Conservation (phyloP, 2,329 filamentous ascomycete genomes). For the Alternaria postmessia region DNA sequence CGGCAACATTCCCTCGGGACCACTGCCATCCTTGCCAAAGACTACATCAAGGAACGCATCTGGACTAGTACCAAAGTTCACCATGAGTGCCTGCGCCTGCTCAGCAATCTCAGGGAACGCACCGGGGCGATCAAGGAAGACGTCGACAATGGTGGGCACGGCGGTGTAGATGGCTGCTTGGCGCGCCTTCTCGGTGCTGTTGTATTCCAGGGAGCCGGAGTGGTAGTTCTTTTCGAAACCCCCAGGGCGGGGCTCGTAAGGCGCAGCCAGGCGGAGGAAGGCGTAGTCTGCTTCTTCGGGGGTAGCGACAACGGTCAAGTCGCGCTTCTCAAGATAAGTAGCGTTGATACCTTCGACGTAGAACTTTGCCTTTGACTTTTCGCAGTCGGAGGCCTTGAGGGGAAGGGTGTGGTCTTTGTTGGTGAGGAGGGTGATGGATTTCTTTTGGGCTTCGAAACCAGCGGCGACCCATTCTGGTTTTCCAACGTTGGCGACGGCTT, state of each 20-base stretch:
- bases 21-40: slow-evolving; percentile 47
- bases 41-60: slow-evolving; percentile 57
- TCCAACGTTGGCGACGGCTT: slow-evolving; percentile 54
- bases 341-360: slow-evolving; percentile 50
- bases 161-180: slow-evolving; percentile 52
- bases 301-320: slow-evolving; percentile 44
- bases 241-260: slow-evolving; percentile 53
- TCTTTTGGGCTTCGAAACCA: slow-evolving; percentile 51
- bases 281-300: slow-evolving; percentile 54
- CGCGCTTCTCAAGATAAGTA: slow-evolving; percentile 42
- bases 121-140: slow-evolving; percentile 56
- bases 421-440: slow-evolving; percentile 48
- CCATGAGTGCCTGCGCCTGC: slow-evolving; percentile 50
- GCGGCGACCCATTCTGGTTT: slow-evolving; percentile 54
- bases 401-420: slow-evolving; percentile 47
- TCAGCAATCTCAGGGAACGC: slow-evolving; percentile 55
- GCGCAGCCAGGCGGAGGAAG: slow-evolving; percentile 52
- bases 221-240: slow-evolving; percentile 54
- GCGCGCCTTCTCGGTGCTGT: slow-evolving; percentile 49
- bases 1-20: slow-evolving; percentile 55
- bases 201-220: slow-evolving; percentile 54
- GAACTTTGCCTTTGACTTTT: slow-evolving; percentile 38
- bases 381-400: slow-evolving; percentile 22
- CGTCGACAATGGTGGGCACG: slow-evolving; percentile 54
- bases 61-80: slow-evolving; percentile 52